phyloP scores from a whole-genome alignment of 345 rosid genomes.

The Gossypium raimondii region DNA sequence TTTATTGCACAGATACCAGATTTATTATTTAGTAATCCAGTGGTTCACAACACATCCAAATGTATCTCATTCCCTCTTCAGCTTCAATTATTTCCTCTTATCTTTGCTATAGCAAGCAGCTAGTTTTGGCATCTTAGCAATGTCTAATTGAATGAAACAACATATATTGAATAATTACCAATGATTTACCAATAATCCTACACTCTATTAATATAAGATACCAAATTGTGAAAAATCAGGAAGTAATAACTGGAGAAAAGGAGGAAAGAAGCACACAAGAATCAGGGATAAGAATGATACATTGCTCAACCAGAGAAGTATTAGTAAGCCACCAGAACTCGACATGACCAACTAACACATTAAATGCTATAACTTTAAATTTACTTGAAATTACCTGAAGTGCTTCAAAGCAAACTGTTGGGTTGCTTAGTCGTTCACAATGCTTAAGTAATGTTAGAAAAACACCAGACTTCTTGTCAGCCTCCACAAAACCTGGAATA shows the following conservation, averaged over 20 bases:
- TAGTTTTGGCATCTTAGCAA: not conserved
- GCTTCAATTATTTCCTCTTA: not conserved
- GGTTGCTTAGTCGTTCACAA: conserved; percentile 46
- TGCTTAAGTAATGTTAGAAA: conserved; percentile 48
- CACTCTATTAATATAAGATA: not conserved
- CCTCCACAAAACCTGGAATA: conserved; percentile 50
- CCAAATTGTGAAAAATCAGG: not conserved
- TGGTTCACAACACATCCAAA: not conserved
- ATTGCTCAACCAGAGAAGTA: not conserved
- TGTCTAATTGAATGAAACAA: conserved; percentile 3
- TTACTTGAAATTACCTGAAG: conserved; percentile 59
- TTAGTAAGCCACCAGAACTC: not conserved
- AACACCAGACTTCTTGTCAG: conserved; percentile 50
- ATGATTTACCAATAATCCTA: not conserved
- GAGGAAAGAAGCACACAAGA: not conserved
- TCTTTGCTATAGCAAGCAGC: conserved; percentile 1
- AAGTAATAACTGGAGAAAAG: not conserved
- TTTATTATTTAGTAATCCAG: not conserved
- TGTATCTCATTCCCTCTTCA: not conserved
- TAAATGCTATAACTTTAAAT: conserved; percentile 8
- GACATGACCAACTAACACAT: conserved; percentile 9
- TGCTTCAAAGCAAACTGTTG: conserved; percentile 72
- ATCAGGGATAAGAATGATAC: not conserved
- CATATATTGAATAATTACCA: not conserved
- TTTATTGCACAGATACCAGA: not conserved